These are phyloP conservation scores for Speleostelium caveatum DNA, from an alignment of 78 protist genomes.

Conservation along the genomic window DNA sequence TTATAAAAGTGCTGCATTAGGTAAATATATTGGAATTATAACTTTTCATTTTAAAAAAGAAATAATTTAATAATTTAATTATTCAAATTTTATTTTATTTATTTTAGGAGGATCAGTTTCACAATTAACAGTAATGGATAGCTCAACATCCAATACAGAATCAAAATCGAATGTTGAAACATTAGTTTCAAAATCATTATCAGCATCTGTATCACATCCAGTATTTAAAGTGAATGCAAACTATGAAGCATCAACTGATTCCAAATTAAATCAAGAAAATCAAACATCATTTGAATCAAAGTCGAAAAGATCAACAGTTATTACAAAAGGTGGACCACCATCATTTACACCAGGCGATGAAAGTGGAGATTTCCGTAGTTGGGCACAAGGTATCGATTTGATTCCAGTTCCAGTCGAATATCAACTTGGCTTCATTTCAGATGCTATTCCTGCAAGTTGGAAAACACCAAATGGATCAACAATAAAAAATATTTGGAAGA, in stretches of 20 bases:
- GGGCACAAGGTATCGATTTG: slow-evolving; percentile 5
- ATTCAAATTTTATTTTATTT: too few relatives aligned
- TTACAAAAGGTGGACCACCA: slow-evolving; percentile 27
- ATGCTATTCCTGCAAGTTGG: slow-evolving; percentile 18
- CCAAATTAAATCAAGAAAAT: neutral
- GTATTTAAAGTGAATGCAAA: neutral
- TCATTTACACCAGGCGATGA: neutral
- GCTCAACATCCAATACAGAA: neutral
- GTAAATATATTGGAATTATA: too few relatives aligned
- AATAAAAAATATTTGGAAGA: neutral
- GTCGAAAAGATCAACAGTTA: neutral
- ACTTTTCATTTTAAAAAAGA: too few relatives aligned
- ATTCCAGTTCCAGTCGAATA: slow-evolving; percentile 26
- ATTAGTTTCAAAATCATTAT: neutral
- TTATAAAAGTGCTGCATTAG: neutral
- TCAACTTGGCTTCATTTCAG: slow-evolving; percentile 1
- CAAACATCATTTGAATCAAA: neutral
- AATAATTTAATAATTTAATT: too few relatives aligned
- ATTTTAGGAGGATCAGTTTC: neutral
- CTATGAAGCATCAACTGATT: neutral
- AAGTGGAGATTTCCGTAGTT: neutral
- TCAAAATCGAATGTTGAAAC: neutral
- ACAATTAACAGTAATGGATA: neutral
- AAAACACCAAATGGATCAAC: neutral
- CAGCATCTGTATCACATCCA: neutral